A percentile compares a stretch with the other conserved stretches of the same genome.
Conservation (phyloP, 495 filamentous ascomycete species). For the Aspergillus sclerotiicarbonarius region DNA sequence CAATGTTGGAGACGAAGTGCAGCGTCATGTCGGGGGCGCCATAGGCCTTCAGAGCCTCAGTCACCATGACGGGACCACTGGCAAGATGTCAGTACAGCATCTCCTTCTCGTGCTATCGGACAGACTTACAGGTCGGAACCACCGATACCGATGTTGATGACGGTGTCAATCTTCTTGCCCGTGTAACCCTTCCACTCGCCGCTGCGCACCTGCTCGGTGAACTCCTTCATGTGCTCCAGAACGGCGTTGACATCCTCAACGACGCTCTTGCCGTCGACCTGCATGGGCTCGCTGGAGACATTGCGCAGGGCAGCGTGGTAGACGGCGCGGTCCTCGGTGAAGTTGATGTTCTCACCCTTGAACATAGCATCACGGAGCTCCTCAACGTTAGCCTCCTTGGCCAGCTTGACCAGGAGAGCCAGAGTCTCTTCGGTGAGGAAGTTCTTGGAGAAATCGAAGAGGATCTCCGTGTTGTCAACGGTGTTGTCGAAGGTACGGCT, state of each 20-base stretch:
- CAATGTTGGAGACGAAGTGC: conserved; percentile 99
- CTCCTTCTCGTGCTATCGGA: neutral
- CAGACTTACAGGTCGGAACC: conserved; percentile 87
- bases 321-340: conserved; percentile 94
- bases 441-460: conserved; percentile 99
- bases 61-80: conserved; percentile 97
- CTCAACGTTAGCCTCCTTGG: conserved; percentile 86
- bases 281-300: conserved; percentile 76
- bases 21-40: conserved; percentile 78
- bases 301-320: conserved; percentile 95
- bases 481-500: conserved; percentile 78
- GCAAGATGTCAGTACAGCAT: conserved; percentile 32
- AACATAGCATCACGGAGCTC: conserved; percentile 97
- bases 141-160: conserved; percentile 97
- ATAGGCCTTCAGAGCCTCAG: conserved; percentile 93
- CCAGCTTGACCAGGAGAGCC: conserved; percentile 79
- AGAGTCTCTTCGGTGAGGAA: conserved; percentile 92
- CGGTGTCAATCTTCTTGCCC: conserved; percentile 95
- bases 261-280: conserved; percentile 92
- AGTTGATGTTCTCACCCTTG: conserved; percentile 96
- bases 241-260: conserved; percentile 91
- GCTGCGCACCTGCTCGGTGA: conserved; percentile 89
- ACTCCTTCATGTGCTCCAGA: conserved; percentile 94
- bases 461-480: conserved; percentile 73
- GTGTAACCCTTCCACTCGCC: conserved; percentile 98